phyloP scores from a whole-genome alignment of 306 rosid species.

The Leucaena leucocephala region DNA sequence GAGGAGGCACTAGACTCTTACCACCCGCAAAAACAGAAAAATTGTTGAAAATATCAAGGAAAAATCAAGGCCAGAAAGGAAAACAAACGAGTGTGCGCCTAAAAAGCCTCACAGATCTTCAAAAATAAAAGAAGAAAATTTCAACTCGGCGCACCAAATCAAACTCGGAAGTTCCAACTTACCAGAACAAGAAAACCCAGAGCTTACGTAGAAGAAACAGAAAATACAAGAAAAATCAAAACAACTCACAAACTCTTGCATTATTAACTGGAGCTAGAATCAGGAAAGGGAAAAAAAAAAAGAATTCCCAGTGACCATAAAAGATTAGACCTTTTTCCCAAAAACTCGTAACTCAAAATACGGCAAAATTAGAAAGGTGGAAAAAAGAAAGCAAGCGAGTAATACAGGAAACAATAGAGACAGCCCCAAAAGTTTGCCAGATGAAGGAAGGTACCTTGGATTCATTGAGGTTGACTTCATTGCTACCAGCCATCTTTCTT shows the following conservation, averaged over 20 bases:
- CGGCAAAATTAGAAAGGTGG: constrained; percentile 11
- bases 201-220: constrained; percentile 41
- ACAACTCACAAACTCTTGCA: constrained; percentile 32
- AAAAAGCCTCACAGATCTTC: constrained; percentile 24
- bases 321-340: constrained; percentile 44
- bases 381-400: not conserved
- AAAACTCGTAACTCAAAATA: constrained; percentile 26
- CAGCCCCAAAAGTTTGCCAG: constrained; percentile 9
- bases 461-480: constrained; percentile 80
- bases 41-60: constrained; percentile 12
- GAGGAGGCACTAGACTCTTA: not conserved
- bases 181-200: constrained; percentile 52
- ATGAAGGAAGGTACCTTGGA: constrained; percentile 59
- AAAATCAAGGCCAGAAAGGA: constrained; percentile 14
- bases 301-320: constrained; percentile 19
- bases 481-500: constrained; percentile 59
- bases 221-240: constrained; percentile 40
- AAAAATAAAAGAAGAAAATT: constrained; percentile 24
- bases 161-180: constrained; percentile 39
- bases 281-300: constrained; percentile 1
- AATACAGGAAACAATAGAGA: constrained; percentile 17
- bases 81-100: constrained; percentile 3
- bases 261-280: constrained; percentile 23
- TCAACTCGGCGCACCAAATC: constrained; percentile 39
- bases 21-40: constrained; percentile 12